Evolutionary conservation across 2,329 filamentous ascomycete genomes (phyloP).

Genomic region (Claviceps capensis): DNA sequence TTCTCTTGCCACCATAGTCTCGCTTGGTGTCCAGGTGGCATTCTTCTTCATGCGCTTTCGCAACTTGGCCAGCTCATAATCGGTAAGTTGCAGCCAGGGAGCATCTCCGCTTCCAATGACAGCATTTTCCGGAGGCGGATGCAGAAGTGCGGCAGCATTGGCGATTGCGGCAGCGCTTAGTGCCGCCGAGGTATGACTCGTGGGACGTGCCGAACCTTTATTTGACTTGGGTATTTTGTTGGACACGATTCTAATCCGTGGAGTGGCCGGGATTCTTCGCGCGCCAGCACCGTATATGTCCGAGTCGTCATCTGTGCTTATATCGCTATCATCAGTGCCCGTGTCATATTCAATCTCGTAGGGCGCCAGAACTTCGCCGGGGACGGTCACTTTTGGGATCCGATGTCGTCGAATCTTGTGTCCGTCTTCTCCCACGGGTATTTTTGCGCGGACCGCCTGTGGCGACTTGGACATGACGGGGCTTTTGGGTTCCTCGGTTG

Average conservation of each 20-base stretch:
- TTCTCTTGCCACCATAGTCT: slow-evolving; percentile 74
- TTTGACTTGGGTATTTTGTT: slow-evolving; percentile 29
- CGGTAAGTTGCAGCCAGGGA: slow-evolving; percentile 52
- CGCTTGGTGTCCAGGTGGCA: slow-evolving; percentile 69
- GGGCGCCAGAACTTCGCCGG: slow-evolving; percentile 51
- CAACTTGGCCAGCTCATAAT: slow-evolving; percentile 52
- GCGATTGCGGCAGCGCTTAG: slow-evolving; percentile 25
- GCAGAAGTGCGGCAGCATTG: slow-evolving; percentile 29
- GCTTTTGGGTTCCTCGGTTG: slow-evolving; percentile 38
- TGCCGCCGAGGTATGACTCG: slow-evolving; percentile 21
- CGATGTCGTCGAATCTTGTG: slow-evolving; percentile 32
- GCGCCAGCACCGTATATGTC: slow-evolving; percentile 23
- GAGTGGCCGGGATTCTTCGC: slow-evolving; percentile 21
- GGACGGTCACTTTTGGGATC: slow-evolving; percentile 48
- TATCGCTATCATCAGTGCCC: slow-evolving; percentile 38
- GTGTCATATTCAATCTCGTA: slow-evolving; percentile 51
- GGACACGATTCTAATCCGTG: slow-evolving; percentile 37
- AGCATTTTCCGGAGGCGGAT: slow-evolving; percentile 47
- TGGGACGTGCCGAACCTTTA: slow-evolving; percentile 23
- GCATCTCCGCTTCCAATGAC: slow-evolving; percentile 44
- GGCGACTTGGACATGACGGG: slow-evolving; percentile 40
- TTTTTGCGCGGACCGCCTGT: slow-evolving; percentile 35
- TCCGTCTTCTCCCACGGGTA: slow-evolving; percentile 29
- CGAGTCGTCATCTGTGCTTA: slow-evolving; percentile 37
- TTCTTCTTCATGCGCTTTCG: slow-evolving; percentile 89